phyloP scores from a whole-genome alignment of 2,329 filamentous ascomycete genomes.

The Trichoderma simmonsii region DNA sequence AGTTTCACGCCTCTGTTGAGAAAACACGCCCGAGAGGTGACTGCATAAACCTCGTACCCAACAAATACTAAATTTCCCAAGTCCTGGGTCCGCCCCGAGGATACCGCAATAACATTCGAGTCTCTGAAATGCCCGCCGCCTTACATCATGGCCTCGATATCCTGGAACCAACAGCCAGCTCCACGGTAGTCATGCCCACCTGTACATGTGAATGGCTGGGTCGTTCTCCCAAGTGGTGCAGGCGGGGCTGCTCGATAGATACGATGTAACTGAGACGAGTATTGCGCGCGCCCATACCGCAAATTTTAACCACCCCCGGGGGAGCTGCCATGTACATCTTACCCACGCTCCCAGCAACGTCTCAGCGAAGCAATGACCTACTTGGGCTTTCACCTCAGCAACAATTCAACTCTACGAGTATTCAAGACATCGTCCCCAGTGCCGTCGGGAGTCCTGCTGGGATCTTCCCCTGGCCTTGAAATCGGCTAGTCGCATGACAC shows the following conservation, averaged over 20 bases:
- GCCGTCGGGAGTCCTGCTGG: neutral
- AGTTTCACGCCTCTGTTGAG: neutral
- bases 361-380: neutral
- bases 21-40: neutral
- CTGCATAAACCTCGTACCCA: neutral
- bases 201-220: neutral
- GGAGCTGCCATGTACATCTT: neutral
- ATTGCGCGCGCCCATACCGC: neutral
- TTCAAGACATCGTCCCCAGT: neutral
- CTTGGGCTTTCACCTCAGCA: neutral
- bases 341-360: neutral
- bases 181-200: neutral
- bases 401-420: neutral
- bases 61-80: neutral
- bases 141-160: slow-evolving; percentile 4
- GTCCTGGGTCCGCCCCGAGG: neutral
- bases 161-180: slow-evolving; percentile 12
- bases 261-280: neutral
- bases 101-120: neutral
- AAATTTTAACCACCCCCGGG: neutral
- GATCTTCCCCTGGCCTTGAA: neutral
- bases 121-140: neutral
- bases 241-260: neutral
- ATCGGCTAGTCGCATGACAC: neutral
- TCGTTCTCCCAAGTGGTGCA: neutral